Evolutionary conservation across 169 alveolate species (phyloP), one percentile per base, ranked within the genome.

Genomic region (Eimeria mitis): DNA sequence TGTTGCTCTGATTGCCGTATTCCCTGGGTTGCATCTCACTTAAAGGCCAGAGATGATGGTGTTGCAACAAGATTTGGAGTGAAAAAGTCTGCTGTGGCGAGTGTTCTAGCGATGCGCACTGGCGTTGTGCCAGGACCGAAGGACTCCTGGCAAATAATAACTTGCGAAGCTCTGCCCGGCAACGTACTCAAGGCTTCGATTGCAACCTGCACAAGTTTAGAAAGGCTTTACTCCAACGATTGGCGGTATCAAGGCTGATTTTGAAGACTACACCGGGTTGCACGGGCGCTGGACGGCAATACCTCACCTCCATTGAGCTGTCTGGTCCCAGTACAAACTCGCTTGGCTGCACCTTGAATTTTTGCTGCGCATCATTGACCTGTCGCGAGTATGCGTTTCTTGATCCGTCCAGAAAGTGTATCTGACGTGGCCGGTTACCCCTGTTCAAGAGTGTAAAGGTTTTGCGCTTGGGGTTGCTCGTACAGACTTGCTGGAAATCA

Each of bases 41-140:
- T 56, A 78, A 94, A 94, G 42, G 89, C 63, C 44, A 94, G 61
- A 23, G 85, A 19, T 11, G 90, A 28, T 56, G 91, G 89, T 4
- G 95, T 85, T 54, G 91, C 65, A 37, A 56, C 70, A n/a, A 94
- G 85, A 31, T 54, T 40, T 49, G 96, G 96, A 9, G 63, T 54
- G 68, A 87, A 63, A 81, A 94, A 85, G 88, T 87, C 91, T n/a
- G 90, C 96, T 81, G 87, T 94, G 37, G 88, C 95, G 37, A 81
- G 54, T 34, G 79, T 85, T 70, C 70, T 49, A 21, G 87, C 65
- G 54, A 95, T 34, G 75, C 90, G 89, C 75, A 85, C 85, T 37
- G 96, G 85, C 44, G 88, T 78, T 75, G 84, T 63, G 47, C 94
- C 96, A 54, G 83, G 73, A 16, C 96, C 96, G 34, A 68, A 28